Evolutionary conservation across 2,329 filamentous ascomycete species (phyloP).

Genomic region (Gaeumannomyces tritici): DNA sequence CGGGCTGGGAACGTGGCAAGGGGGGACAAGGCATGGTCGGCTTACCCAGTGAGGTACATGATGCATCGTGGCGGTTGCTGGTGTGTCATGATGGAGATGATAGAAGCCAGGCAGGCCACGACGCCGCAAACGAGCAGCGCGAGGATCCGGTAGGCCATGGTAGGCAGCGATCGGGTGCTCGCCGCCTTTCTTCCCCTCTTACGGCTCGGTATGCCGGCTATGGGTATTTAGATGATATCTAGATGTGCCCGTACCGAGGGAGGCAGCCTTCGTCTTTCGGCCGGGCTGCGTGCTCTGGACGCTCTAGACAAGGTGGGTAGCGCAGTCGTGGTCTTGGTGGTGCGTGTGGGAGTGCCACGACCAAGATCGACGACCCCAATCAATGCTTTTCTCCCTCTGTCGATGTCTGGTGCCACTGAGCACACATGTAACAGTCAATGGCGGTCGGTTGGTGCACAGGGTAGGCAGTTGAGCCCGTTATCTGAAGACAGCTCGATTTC

Average conservation of each 20-base stretch:
- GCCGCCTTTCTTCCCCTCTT: neutral
- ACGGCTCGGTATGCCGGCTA: neutral
- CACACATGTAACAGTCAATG: neutral
- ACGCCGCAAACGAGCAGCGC: conserved; percentile 5
- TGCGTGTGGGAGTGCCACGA: neutral
- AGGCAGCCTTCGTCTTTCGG: neutral
- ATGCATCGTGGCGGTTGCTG: conserved; percentile 18
- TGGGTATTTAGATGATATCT: neutral
- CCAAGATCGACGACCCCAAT: neutral
- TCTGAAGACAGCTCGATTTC: neutral
- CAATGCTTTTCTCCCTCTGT: neutral
- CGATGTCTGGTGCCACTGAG: neutral
- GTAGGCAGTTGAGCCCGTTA: neutral
- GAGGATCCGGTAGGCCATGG: neutral
- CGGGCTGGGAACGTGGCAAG: neutral
- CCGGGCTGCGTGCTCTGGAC: neutral
- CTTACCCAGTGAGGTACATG: conserved; percentile 42
- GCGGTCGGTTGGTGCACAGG: neutral
- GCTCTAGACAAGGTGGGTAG: neutral
- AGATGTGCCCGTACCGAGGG: neutral
- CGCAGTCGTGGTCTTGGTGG: too few species aligned
- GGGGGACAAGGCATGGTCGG: neutral
- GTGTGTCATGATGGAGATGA: conserved; percentile 8
- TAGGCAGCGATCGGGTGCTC: neutral
- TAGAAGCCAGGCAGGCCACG: conserved; percentile 8